Percentiles rank a stretch among this genome's conserved stretches.
phyloP scores from a whole-genome alignment of 192 early-diverging fungal species.

The Phlyctochytrium bullatum region DNA sequence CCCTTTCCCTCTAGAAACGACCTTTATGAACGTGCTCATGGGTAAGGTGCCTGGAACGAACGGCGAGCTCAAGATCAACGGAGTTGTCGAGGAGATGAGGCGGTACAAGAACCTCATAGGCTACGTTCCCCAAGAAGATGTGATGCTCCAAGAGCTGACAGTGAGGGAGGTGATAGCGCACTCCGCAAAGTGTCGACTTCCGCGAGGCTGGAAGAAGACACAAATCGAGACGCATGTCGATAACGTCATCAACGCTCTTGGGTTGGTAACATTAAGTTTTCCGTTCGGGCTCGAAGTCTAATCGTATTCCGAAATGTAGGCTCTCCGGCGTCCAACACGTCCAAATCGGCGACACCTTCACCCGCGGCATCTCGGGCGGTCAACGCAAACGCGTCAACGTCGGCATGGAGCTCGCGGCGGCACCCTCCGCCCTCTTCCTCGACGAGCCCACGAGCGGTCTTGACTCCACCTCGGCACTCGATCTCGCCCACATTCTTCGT shows the following conservation, averaged over 20 bases:
- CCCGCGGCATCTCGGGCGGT: constrained; percentile 63
- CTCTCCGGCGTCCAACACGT: background rate
- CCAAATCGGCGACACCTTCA: constrained; percentile 50
- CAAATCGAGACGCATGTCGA: constrained; percentile 74
- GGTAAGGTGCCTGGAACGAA: constrained; percentile 26
- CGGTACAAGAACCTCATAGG: constrained; percentile 39
- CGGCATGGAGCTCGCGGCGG: constrained; percentile 38
- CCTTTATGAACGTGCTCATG: constrained; percentile 39
- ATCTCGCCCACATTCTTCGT: constrained; percentile 61
- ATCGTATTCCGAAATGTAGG: too few species aligned
- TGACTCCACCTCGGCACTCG: constrained; percentile 66
- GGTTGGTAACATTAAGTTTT: constrained; percentile 12
- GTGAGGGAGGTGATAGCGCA: constrained; percentile 70
- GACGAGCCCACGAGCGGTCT: constrained; percentile 84
- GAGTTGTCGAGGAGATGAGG: constrained; percentile 14
- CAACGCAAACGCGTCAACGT: constrained; percentile 61
- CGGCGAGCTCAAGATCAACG: constrained; percentile 33
- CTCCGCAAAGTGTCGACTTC: constrained; percentile 75
- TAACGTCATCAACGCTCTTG: constrained; percentile 66
- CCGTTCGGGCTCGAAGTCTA: background rate
- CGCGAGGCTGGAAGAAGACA: constrained; percentile 54
- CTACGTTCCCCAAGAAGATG: constrained; percentile 30
- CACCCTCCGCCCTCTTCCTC: constrained; percentile 59
- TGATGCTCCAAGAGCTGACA: constrained; percentile 45
- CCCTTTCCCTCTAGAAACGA: constrained; percentile 26